Conservation (phyloP, 2,329 filamentous ascomycete genomes). For the Pyricularia pennisetigena region DNA sequence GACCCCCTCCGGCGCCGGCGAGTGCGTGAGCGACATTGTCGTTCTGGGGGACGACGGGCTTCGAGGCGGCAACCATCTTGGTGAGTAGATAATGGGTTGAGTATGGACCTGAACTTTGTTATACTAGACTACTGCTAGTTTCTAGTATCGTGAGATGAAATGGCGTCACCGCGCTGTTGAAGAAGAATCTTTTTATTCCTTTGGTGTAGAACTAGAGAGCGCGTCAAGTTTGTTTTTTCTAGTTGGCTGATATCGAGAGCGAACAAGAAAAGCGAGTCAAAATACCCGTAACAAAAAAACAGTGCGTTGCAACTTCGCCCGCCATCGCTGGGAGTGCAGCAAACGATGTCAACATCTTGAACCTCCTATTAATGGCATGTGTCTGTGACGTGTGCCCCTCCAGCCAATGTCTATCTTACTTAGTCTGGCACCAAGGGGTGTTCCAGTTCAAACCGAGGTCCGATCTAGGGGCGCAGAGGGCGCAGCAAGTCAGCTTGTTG, state of each 20-base stretch:
- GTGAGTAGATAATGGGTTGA: not conserved
- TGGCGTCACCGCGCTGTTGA: not conserved
- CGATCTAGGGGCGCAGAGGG: not conserved
- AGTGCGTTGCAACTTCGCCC: not conserved
- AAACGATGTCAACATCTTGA: not conserved
- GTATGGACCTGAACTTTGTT: not conserved
- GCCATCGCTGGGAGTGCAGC: not conserved
- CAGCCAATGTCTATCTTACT: not conserved
- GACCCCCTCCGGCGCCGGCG: slow-evolving; percentile 83
- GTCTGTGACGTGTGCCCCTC: slow-evolving; percentile 1
- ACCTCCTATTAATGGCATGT: not conserved
- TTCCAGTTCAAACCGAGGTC: slow-evolving; percentile 2
- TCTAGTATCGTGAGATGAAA: not conserved
- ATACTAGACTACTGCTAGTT: too few relatives aligned
- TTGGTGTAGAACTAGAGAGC: not conserved
- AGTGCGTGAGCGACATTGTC: slow-evolving; percentile 96
- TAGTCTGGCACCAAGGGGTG: not conserved
- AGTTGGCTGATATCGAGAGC: not conserved
- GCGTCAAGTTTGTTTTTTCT: not conserved
- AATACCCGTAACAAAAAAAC: not conserved
- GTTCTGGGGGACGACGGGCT: slow-evolving; percentile 67
- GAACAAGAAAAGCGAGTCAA: not conserved
- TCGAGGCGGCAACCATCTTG: slow-evolving; percentile 27
- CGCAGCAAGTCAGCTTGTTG: not conserved
- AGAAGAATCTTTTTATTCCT: not conserved